Evolutionary conservation across 1,139 yeast species (phyloP).

Genomic region (Yamadazyma sp.): DNA sequence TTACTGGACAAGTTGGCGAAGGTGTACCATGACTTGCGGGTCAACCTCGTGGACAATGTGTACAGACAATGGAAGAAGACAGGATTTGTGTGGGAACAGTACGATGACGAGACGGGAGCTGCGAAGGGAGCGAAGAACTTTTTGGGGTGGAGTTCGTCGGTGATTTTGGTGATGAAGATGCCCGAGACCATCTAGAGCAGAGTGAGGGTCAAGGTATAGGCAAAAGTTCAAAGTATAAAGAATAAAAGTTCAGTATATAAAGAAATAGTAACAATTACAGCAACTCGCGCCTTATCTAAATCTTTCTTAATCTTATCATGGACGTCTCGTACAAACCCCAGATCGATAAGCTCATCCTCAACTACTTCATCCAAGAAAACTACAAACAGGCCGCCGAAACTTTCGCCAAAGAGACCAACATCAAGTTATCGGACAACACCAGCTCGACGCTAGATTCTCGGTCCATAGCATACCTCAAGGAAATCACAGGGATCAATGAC

Average conservation of each 20-base stretch:
- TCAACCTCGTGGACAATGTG: constrained; percentile 67
- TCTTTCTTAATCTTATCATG: not conserved
- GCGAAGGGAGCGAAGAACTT: constrained; percentile 87
- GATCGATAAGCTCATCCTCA: constrained; percentile 48
- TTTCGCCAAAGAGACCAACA: constrained; percentile 46
- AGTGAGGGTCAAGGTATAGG: not conserved
- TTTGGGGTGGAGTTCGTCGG: constrained; percentile 91
- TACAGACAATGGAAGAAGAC: constrained; percentile 67
- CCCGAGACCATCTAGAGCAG: constrained; percentile 44
- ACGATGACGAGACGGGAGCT: constrained; percentile 71
- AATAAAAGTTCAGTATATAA: not conserved
- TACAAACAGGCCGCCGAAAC: constrained; percentile 51
- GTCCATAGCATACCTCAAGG: constrained; percentile 12
- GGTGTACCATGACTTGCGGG: constrained; percentile 58
- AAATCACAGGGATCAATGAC: constrained; percentile 9
- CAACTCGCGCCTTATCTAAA: not conserved
- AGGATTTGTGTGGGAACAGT: constrained; percentile 91
- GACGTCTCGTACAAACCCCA: constrained; percentile 22
- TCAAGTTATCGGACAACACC: constrained; percentile 16
- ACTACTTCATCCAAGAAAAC: constrained; percentile 60
- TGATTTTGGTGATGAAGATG: constrained; percentile 79
- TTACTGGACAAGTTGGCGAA: constrained; percentile 34
- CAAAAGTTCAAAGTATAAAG: not conserved
- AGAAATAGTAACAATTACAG: not conserved
- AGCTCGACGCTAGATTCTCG: constrained; percentile 8